A percentile compares a stretch with the other conserved stretches of the same genome.
Conservation (phyloP, 768 basidiomycete genomes). For the Pulveroboletus sp. region DNA sequence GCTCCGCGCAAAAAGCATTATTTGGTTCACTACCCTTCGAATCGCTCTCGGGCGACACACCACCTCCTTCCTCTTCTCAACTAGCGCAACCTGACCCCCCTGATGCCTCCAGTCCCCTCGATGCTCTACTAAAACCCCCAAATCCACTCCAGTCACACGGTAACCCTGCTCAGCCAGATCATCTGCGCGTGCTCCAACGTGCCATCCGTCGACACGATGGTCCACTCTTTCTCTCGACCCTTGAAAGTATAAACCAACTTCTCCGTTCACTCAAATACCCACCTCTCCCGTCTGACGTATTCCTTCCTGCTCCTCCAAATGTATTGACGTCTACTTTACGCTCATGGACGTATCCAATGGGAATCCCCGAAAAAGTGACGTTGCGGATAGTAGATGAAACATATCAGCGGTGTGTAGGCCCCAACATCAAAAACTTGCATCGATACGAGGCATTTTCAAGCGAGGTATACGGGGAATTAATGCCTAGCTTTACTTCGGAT, state of each 20-base stretch:
- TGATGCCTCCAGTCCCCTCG: conserved; percentile 28
- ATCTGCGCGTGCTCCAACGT: conserved; percentile 60
- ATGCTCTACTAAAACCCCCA: conserved; percentile 24
- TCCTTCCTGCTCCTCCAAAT: conserved; percentile 43
- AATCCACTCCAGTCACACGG: conserved; percentile 21
- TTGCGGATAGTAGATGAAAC: conserved; percentile 83
- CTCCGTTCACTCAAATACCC: conserved; percentile 67
- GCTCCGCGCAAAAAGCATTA: conserved; percentile 54
- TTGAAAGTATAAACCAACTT: conserved; percentile 57
- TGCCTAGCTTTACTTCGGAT: conserved; percentile 64
- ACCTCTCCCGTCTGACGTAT: conserved; percentile 45
- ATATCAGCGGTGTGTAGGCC: conserved; percentile 91
- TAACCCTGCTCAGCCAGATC: conserved; percentile 22
- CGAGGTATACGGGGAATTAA: conserved; percentile 86
- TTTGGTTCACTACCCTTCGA: conserved; percentile 64
- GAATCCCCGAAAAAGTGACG: conserved; percentile 61
- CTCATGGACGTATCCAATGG: conserved; percentile 41
- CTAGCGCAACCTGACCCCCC: conserved; percentile 31
- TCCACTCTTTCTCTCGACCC: conserved; percentile 60
- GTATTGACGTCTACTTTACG: conserved; percentile 41
- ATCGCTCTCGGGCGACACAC: conserved; percentile 21
- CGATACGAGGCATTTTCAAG: conserved; percentile 81
- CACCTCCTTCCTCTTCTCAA: conserved; percentile 34
- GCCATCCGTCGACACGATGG: conserved; percentile 69
- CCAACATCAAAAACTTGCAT: conserved; percentile 73